These are phyloP conservation scores for Hymenoscyphus repandus DNA, from an alignment of 2,329 filamentous ascomycete species.

Conservation along the genomic window DNA sequence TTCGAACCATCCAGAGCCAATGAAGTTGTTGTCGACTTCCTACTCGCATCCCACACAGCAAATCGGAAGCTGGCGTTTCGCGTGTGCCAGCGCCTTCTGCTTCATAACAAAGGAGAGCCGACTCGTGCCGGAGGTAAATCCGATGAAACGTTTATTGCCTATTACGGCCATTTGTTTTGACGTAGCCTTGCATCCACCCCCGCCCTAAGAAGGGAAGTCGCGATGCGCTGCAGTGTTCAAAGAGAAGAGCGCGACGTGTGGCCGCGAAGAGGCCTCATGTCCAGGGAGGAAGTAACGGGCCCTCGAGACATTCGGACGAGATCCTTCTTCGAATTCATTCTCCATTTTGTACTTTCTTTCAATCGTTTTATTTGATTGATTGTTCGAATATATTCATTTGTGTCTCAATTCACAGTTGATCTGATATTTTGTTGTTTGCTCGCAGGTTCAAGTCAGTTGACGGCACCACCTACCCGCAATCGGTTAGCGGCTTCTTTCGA, in stretches of 20 bases:
- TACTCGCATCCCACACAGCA: too few relatives aligned
- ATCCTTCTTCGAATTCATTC: too few relatives aligned
- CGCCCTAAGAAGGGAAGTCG: conserved; percentile 18
- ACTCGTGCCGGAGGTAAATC: conserved; percentile 13
- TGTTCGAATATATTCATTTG: too few relatives aligned
- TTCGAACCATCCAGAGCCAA: conserved; percentile 15
- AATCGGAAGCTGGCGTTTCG: conserved; percentile 20
- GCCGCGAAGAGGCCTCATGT: background rate
- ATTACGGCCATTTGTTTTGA: conserved; percentile 29
- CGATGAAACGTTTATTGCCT: conserved; percentile 21
- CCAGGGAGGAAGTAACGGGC: background rate
- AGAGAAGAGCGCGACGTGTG: conserved; percentile 20
- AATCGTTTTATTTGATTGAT: too few relatives aligned
- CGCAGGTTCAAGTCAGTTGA: too few relatives aligned
- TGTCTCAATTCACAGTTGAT: too few relatives aligned
- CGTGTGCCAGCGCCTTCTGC: conserved; percentile 21
- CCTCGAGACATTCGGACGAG: background rate
- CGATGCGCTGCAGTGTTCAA: conserved; percentile 10
- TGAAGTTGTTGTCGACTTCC: background rate
- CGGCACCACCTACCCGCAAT: too few relatives aligned
- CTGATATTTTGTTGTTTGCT: too few relatives aligned
- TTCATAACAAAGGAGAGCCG: conserved; percentile 25
- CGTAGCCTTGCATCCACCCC: conserved; percentile 17
- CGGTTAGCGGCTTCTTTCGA: too few relatives aligned
- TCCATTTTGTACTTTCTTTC: too few relatives aligned